Base-by-base conservation (phyloP, 306 rosid species). In the Dalbergia cochinchinensis region DNA sequence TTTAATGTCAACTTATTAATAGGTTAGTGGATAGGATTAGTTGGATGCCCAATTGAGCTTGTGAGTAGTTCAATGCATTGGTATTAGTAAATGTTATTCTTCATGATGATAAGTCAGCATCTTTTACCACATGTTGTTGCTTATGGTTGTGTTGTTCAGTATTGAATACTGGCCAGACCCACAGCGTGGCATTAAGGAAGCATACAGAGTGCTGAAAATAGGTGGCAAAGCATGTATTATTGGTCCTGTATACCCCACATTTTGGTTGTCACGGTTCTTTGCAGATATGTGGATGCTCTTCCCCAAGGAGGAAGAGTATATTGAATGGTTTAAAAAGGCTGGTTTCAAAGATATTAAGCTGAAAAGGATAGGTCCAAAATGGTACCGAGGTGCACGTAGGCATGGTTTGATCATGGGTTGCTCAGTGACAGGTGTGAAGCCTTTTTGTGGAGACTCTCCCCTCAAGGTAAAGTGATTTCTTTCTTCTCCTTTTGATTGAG, bases 121-220 rank as follows among this genome's bases (percentile, higher is more conserved):
- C 39, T 60, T 60, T 60, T 60, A 11, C 7, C 5, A 60, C 11
- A 15, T 60, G 10, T 15, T 15, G 34, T 54, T 11, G 35, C 33
- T 20, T 59, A 59, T 61, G 11, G 5, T 3, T 53, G 74, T 69
- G 50, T 83, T 85, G 86, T 41, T 74, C 83, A 94, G 98, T 51
- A 94, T 94, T 53, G 98, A 94, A 73, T 94, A 94, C 85, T 94
- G 98, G 97, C 98, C 97, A 12, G 98, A 94, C 83, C 98, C 98
- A 6, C 98, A 94, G 84, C 93, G 97, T 12, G 98, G 98, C 61
- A 92, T 94, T 85, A 89, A 13, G 86, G 99, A 94, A 86, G 99
- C 99, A 50, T 92, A 91, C 86, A 86, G 99, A 83, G 97, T 94
- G 65, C 55, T 94, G 83, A 94, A 94, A 77, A 79, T 92, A 50